These are phyloP conservation scores for Cadophora gregata DNA, from an alignment of 2,329 filamentous ascomycete genomes.

Conservation along the genomic window DNA sequence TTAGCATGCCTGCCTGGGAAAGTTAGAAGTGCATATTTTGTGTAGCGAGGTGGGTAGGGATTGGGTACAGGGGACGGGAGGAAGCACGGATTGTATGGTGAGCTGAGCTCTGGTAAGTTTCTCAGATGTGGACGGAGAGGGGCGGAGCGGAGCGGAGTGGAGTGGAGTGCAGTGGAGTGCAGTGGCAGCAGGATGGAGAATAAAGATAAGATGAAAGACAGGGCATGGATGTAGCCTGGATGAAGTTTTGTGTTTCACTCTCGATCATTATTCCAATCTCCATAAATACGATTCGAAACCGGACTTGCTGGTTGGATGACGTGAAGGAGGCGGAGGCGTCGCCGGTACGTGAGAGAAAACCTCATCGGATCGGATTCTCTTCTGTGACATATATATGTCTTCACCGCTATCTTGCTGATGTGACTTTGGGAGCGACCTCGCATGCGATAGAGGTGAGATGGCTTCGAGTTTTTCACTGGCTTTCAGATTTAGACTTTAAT, in stretches of 20 bases:
- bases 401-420: conserved; percentile 26
- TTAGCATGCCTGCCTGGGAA: conserved; percentile 16
- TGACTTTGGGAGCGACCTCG: background rate
- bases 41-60: conserved; percentile 20
- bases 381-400: background rate
- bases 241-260: background rate
- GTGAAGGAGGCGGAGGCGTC: conserved; percentile 17
- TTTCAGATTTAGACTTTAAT: background rate
- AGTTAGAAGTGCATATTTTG: conserved; percentile 19
- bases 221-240: background rate
- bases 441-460: background rate
- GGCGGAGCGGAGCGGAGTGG: conserved; percentile 5
- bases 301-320: conserved; percentile 6
- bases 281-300: background rate
- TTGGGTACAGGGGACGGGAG: background rate
- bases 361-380: background rate
- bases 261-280: background rate
- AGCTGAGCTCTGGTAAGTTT: background rate
- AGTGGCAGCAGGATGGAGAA: background rate
- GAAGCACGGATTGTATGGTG: background rate
- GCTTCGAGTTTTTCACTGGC: conserved; percentile 7
- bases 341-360: background rate
- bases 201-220: background rate
- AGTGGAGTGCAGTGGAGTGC: background rate
- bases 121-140: no score